Percentiles rank a stretch among this genome's conserved stretches.
These are phyloP conservation scores for Plantago lanceolata DNA, from an alignment of 305 asterid genomes.

Conservation along the genomic window DNA sequence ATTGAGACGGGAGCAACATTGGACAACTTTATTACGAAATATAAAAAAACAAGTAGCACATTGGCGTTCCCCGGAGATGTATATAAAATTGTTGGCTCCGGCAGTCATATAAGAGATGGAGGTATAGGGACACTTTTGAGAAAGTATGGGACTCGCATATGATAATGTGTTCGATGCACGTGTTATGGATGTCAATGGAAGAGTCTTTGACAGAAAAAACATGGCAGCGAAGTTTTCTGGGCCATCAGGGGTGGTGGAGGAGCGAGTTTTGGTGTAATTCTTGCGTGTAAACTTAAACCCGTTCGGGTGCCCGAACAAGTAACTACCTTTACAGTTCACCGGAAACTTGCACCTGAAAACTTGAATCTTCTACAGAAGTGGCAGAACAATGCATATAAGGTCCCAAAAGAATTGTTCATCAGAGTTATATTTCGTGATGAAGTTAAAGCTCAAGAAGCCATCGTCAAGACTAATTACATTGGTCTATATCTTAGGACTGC, in stretches of 20 bases:
- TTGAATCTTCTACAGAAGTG: conserved; percentile 26
- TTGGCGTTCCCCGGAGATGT: conserved; percentile 4
- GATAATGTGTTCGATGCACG: conserved; percentile 41
- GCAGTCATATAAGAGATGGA: conserved; percentile 4
- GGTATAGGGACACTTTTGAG: conserved; percentile 4
- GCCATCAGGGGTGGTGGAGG: conserved; percentile 8
- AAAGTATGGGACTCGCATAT: conserved; percentile 30
- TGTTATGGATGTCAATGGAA: conserved; percentile 30
- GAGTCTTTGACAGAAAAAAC: conserved; percentile 22
- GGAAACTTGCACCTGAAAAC: background rate
- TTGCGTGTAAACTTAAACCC: conserved; percentile 26
- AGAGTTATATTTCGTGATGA: background rate
- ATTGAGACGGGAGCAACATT: conserved; percentile 31
- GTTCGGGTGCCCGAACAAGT: conserved; percentile 28
- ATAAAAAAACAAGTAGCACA: conserved; percentile 19
- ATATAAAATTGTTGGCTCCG: background rate
- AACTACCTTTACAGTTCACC: background rate
- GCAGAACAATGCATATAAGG: conserved; percentile 27
- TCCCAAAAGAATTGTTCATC: conserved; percentile 27
- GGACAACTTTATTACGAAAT: conserved; percentile 28
- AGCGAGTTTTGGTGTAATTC: background rate
- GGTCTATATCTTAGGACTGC: conserved; percentile 41
- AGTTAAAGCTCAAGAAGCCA: background rate
- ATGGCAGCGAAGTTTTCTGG: conserved; percentile 55
- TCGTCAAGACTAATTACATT: conserved; percentile 29